Evolutionary conservation across 2,329 filamentous ascomycete genomes (phyloP), one percentile per base, ranked within the genome.

Genomic region (Aureobasidium sp.): DNA sequence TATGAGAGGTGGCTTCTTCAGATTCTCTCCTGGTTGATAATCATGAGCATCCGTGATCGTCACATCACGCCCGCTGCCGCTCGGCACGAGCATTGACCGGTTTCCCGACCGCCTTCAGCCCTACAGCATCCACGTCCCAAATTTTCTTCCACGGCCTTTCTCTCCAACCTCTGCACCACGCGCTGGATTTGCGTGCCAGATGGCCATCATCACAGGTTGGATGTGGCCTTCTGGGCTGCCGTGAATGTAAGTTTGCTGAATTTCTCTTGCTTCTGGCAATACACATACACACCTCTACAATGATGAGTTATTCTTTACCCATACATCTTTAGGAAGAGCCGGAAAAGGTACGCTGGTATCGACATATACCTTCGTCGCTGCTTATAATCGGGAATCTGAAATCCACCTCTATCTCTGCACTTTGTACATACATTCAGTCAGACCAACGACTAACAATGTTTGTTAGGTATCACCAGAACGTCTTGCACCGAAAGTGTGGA

Each of bases 321-420:
- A 71, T 68, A 67, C 63, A 60, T 63, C 68, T 70, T 72, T 78
- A 80, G 78, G 78, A 80, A 80, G 78, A 80, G 78, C 78, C 78
- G 78, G 75, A 80, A 78, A 77, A 80, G 77, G 76, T 74, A 78
- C 74, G 74, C 75, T 73, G 73, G 76, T 73, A 78, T 78, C 76
- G 76, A 74, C 76, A 78, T 71, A 78, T 78, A 72, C 72, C 70
- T 71, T 74, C 70, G 76, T 78, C 77, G 77, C 73, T 79, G 77
- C 77, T 79, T 79, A 79, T 74, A 74, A 77, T 67, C 70, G 71
- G 76, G 75, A 76, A 70, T 73, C 74, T 76, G 74, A 77, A 69
- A 74, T 42, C 52, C 45, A 60, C 45, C 27, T 6, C 9, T 12
- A 31, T 25, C n/a, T 36, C 25, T 60, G 41, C 53, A 27, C 29